Conservation (phyloP, 2,329 filamentous ascomycete species). For the Lasiodiplodia sp. region DNA sequence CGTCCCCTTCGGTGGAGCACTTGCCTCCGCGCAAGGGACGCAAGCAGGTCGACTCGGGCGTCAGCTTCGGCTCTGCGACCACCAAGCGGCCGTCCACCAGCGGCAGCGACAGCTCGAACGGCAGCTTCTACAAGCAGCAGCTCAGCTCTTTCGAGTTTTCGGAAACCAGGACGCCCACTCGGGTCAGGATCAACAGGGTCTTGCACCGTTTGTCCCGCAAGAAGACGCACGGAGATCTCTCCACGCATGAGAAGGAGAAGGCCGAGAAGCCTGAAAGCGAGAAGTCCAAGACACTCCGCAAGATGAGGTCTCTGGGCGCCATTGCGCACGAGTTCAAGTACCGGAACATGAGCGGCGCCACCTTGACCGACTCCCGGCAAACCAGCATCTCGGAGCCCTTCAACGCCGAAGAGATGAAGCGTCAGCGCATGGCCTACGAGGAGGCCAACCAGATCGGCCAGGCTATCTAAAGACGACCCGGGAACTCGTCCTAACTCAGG, state of each 20-base stretch:
- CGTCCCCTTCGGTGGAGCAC: conserved; percentile 41
- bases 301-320: conserved; percentile 42
- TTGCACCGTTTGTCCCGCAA: conserved; percentile 21
- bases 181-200: conserved; percentile 43
- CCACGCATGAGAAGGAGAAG: conserved; percentile 18
- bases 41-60: conserved; percentile 67
- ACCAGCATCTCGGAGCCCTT: conserved; percentile 44
- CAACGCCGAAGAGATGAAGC: conserved; percentile 47
- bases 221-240: conserved; percentile 16
- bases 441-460: conserved; percentile 33
- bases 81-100: conserved; percentile 40
- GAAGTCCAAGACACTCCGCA: conserved; percentile 44
- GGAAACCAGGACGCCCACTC: conserved; percentile 55
- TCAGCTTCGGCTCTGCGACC: conserved; percentile 61
- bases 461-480: conserved; percentile 20
- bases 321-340: conserved; percentile 36
- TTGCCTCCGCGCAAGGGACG: conserved; percentile 52
- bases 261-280: conserved; percentile 33
- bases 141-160: conserved; percentile 26
- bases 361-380: conserved; percentile 23
- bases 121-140: conserved; percentile 33
- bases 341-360: conserved; percentile 27
- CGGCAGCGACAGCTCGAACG: conserved; percentile 33
- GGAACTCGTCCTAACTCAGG: background rate
- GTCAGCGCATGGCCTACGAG: conserved; percentile 46